Base-by-base conservation (phyloP, 2,329 filamentous ascomycete genomes). In the Didymella lethalis region DNA sequence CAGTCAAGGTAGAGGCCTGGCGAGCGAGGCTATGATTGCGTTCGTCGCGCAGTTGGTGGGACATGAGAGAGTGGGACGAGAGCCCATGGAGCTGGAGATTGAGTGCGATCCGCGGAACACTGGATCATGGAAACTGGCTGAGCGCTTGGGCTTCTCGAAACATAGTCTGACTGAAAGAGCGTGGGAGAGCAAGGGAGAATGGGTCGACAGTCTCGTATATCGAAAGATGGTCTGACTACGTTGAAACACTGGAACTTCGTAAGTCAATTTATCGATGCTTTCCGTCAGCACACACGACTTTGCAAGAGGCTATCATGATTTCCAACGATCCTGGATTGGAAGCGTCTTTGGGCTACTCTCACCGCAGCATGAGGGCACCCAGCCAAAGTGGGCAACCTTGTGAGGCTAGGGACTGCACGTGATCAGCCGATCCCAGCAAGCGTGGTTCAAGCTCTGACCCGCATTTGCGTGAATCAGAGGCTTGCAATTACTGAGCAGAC, bases 51-150 rank as follows among this genome's bases (percentile, higher is more conserved):
- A 64, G 5, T 28, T 77, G 3, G 55, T 41, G 12, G 38, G 48
- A 3, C 58, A 59, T 26, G 46, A 63, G 10, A 60, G 58, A 25
- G 3, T 67, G 3, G 46, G 2, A 10, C 12, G 0, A 12, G 7
- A 16, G 14, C 62, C 62, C 20, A 50, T 72, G 11, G 64, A 67
- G 25, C 49, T 76, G 45, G 68, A 75, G 40, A 76, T 77, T 54
- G 75, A 76, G 44, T 76, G 73, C 41, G 74, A 77, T 65, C 74
- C 75, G 5, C 53, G 74, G 34, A 77, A 77, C 45, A 59, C 53
- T 6, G 59, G 62, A 8, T 71, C 71, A 29, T 67, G 68, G 65
- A 71, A 65, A 54, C 6, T 77, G 29, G 75, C 74, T 1, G 68
- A 75, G 50, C 40, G 72, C 18, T 40, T 77, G 40, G 73, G 68